Percentiles rank a stretch among this genome's conserved stretches.
These are phyloP conservation scores for Ustulina deusta DNA, from an alignment of 2,329 filamentous ascomycete species.

Conservation along the genomic window DNA sequence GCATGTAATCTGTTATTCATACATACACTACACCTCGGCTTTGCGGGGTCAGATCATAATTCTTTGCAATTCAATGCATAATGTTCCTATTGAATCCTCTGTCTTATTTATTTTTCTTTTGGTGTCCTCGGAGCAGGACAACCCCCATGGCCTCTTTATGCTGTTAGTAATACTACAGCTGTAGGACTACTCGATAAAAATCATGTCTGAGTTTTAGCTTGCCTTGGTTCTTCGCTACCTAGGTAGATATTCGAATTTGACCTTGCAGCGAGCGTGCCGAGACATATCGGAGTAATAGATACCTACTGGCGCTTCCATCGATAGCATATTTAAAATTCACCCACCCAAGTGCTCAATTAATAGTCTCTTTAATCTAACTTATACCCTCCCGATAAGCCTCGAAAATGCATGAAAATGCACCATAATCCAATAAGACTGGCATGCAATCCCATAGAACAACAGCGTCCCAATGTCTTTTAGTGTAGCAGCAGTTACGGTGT, in stretches of 20 bases:
- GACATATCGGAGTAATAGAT: slow-evolving; percentile 17
- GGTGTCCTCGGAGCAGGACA: background rate
- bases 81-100: slow-evolving; percentile 27
- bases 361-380: background rate
- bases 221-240: background rate
- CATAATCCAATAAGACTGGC: slow-evolving; percentile 7
- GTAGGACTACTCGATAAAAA: background rate
- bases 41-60: slow-evolving; percentile 25
- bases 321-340: slow-evolving; percentile 20
- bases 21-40: slow-evolving; percentile 1
- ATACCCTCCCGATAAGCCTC: slow-evolving; percentile 7
- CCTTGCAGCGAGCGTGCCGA: slow-evolving; percentile 12
- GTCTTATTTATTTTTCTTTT: slow-evolving; percentile 27
- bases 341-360: background rate
- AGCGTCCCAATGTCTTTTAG: slow-evolving; percentile 41
- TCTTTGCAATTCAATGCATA: slow-evolving; percentile 19
- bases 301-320: background rate
- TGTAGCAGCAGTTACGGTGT: slow-evolving; percentile 41
- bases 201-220: background rate
- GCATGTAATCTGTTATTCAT: slow-evolving; percentile 7
- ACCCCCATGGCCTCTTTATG: slow-evolving; percentile 7
- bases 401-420: slow-evolving; percentile 6
- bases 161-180: slow-evolving; percentile 6
- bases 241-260: background rate
- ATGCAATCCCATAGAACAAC: slow-evolving; percentile 36